These are phyloP conservation scores for Rhexocercosporidium sp. DNA, from an alignment of 2,329 filamentous ascomycete genomes.

Conservation along the genomic window DNA sequence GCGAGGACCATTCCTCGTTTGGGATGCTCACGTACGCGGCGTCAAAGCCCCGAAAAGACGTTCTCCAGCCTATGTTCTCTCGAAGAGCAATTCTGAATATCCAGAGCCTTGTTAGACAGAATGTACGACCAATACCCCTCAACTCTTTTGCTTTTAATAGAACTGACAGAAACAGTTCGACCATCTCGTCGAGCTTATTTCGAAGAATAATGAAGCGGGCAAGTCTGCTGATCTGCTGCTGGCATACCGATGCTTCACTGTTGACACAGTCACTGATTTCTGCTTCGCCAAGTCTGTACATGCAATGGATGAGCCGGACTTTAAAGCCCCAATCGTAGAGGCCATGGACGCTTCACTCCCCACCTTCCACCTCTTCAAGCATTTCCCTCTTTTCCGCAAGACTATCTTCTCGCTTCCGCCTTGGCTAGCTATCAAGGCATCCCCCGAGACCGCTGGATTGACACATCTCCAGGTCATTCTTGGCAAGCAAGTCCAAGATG, in stretches of 20 bases:
- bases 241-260: conserved; percentile 44
- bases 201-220: conserved; percentile 31
- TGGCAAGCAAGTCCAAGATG: conserved; percentile 28
- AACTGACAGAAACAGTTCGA: conserved; percentile 34
- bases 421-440: conserved; percentile 31
- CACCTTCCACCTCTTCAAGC: conserved; percentile 46
- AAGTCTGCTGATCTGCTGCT: conserved; percentile 41
- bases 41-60: conserved; percentile 48
- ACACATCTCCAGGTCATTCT: conserved; percentile 31
- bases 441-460: conserved; percentile 32
- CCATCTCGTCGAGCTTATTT: conserved; percentile 42
- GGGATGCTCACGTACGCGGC: conserved; percentile 47
- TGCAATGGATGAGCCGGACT: conserved; percentile 46
- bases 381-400: conserved; percentile 41
- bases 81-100: conserved; percentile 44
- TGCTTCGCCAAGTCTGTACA: conserved; percentile 49
- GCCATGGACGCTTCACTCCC: conserved; percentile 47
- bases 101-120: conserved; percentile 45
- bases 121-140: conserved; percentile 31
- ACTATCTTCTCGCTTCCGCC: conserved; percentile 36
- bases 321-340: conserved; percentile 48
- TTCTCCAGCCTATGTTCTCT: conserved; percentile 50
- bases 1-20: conserved; percentile 49
- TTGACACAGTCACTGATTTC: conserved; percentile 48
- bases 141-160: background rate